phyloP scores from a whole-genome alignment of 1,284 basidiomycete species.

The Mrakiaceae sp. region DNA sequence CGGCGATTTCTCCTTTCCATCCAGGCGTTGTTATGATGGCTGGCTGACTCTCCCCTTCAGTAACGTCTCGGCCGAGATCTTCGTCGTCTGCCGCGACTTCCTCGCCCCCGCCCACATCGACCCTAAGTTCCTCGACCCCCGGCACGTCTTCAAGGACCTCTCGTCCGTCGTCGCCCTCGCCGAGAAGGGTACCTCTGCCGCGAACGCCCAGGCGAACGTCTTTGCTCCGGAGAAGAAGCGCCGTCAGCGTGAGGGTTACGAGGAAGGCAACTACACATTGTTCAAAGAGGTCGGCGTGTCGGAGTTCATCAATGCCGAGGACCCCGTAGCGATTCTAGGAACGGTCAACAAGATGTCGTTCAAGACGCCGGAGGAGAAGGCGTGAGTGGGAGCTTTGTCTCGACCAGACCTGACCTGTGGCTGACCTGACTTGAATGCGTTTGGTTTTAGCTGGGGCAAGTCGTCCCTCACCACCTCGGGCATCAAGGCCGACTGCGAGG shows the following conservation, averaged over 20 bases:
- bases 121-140: constrained; percentile 95
- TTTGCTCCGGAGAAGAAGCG: constrained; percentile 97
- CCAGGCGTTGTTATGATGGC: background rate
- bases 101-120: constrained; percentile 92
- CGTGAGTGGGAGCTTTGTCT: constrained; percentile 38
- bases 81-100: constrained; percentile 95
- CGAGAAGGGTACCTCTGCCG: constrained; percentile 23
- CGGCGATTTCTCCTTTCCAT: background rate
- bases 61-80: constrained; percentile 99
- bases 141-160: constrained; percentile 94
- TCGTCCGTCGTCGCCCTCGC: constrained; percentile 35
- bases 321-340: constrained; percentile 74
- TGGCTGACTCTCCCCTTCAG: constrained; percentile 36
- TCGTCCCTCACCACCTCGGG: constrained; percentile 65
- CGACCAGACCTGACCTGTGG: too few relatives aligned
- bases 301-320: constrained; percentile 59
- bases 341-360: constrained; percentile 77
- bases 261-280: constrained; percentile 85
- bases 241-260: constrained; percentile 86
- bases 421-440: too few relatives aligned
- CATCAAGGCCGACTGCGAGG: constrained; percentile 68
- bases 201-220: constrained; percentile 61
- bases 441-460: constrained; percentile 50
- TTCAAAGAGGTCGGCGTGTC: constrained; percentile 64
- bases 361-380: constrained; percentile 69